Base-by-base conservation (phyloP, 306 rosid species). In the Cucumis cinereus region DNA sequence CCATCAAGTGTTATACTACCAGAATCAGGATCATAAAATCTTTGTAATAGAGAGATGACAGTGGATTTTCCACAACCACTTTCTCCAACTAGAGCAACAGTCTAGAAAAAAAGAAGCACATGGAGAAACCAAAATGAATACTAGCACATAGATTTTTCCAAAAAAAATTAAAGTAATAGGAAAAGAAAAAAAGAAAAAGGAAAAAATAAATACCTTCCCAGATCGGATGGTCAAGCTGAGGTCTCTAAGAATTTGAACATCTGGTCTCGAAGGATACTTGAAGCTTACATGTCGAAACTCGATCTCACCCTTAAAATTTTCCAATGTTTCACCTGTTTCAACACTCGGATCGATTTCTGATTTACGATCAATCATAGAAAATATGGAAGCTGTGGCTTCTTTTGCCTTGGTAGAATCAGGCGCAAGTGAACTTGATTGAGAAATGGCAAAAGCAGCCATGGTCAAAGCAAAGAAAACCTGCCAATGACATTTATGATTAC, bases 21-120 rank as follows among this genome's bases (percentile, higher is more conserved):
- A 7, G 90, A 85, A 77, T 88, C 83, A 9, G 91, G 95, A 11
- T 89, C 87, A 30, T 91, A 91, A 77, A 91, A 88, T 71, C 97
- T 86, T 50, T 91, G 91, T 84, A 91, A 41, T 82, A 91, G 28
- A 6, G 91, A 88, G 67, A 91, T 88, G 79, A 91, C 85, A 2
- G 97, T 91, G 28, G 97, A 91, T 62, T 91, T 91, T 69, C 97
- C 97, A 41, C 97, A 84, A 35, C 97, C 97, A 78, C 97, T 91
- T 83, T 91, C 97, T 8, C 97, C 97, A 3, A 89, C 97, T 22
- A 91, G 73, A n/a, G 95, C 97, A 67, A 88, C 86, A 13, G 95
- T 91, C 97, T 91, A 85, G 35, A 30, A n/a, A 30, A 55, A 41
- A 70, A 40, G 28, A 64, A 33, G 13, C 58, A 24, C 57, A 24